Evolutionary conservation across 2,329 filamentous ascomycete species (phyloP).

Genomic region (Dryadomyces sulphureus): DNA sequence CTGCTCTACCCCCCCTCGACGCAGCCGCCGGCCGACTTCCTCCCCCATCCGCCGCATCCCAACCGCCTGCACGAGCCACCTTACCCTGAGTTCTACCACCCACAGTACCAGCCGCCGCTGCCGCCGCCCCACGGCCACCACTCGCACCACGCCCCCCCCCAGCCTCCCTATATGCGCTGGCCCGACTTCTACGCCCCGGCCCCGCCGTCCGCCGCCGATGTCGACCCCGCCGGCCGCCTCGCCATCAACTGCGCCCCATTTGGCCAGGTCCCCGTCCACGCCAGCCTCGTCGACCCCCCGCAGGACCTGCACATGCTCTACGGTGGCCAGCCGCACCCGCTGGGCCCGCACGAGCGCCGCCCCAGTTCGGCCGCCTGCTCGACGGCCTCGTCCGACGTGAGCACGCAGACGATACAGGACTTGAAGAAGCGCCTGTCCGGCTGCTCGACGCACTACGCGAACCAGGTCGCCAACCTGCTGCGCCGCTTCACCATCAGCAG

Average conservation of each 20-base stretch:
- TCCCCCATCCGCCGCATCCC: constrained; percentile 4
- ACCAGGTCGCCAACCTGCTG: constrained; percentile 14
- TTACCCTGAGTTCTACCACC: constrained; percentile 7
- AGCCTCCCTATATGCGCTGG: constrained; percentile 3
- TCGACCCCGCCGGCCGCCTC: constrained; percentile 1
- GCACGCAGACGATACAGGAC: constrained; percentile 14
- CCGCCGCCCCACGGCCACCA: background rate
- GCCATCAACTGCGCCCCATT: constrained; percentile 4
- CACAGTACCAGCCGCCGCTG: constrained; percentile 1
- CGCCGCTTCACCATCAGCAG: constrained; percentile 14
- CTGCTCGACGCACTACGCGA: constrained; percentile 15
- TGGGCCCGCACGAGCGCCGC: constrained; percentile 5
- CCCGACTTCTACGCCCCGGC: constrained; percentile 5
- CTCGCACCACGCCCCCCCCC: background rate
- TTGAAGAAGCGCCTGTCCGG: constrained; percentile 22
- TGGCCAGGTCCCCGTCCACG: background rate
- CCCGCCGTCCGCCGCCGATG: background rate
- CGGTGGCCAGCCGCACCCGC: constrained; percentile 1
- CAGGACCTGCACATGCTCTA: background rate
- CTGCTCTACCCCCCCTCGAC: constrained; percentile 3
- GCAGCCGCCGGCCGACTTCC: constrained; percentile 2
- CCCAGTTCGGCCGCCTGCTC: constrained; percentile 9
- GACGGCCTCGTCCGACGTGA: constrained; percentile 11
- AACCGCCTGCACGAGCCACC: constrained; percentile 1
- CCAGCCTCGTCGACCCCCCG: background rate